Evolutionary conservation across 1,139 yeast genomes (phyloP), one percentile per base, ranked within the genome.

Genomic region (Yamadazyma sp.): DNA sequence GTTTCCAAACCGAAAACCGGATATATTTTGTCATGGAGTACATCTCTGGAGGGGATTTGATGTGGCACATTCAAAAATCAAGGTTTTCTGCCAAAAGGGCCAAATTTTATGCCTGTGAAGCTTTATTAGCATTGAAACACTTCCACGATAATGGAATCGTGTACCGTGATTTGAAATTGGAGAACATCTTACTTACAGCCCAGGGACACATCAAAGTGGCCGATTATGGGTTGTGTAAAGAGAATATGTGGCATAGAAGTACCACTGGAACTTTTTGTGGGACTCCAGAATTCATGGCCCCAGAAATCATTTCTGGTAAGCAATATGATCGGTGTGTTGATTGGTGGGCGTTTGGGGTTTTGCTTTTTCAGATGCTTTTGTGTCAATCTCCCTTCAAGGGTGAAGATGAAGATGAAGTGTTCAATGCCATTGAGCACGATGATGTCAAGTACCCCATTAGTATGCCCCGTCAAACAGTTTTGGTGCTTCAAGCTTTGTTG

Each of bases 291-390:
- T 88, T 92, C 54, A 92, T 92, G 96, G 99, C 98, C 1, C 99
- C 99, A 0, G 99, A 92, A 64, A 91, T 92, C 52, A 75, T 94
- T 55, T 82, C 87, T 42, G 98, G 94, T 41, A 95, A 89, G 61
- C 85, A 83, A 45, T 92, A 92, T 57, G 94, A 89, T 37, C 80
- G 95, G 53, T 86, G 94, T 34, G 98, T 92, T 39, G 99, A 92
- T 64, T 94, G 98, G 98, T 92, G 98, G 98, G 98, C 98, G 0
- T 88, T 91, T 71, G 99, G 99, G 39, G 98, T 94, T 26, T 73
- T 92, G 49, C 71, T 94, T 47, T 92, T 91, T 65, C 98, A 92
- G 64, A 92, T 92, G 99, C 73, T 92, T 43, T 73, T 92, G 45
- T 94, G 97, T 39, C 96, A 92, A 64, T 87, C 97, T 3, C 99